Evolutionary conservation across 768 basidiomycete genomes (phyloP).

Genomic region (Russula foetens): DNA sequence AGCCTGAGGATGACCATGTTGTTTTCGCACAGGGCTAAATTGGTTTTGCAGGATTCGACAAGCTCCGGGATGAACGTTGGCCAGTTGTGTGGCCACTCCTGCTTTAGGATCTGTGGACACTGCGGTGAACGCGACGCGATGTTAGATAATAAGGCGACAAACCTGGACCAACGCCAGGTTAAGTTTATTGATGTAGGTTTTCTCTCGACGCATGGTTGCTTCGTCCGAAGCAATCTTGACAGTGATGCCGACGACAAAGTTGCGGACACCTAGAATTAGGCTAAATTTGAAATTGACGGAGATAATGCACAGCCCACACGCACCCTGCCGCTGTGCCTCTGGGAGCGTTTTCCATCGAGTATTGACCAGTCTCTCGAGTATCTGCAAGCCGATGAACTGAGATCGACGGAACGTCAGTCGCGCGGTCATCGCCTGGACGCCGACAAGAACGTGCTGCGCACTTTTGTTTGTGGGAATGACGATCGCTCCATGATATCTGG

Average conservation of each 20-base stretch:
- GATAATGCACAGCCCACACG: constrained; percentile 6
- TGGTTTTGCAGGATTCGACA: constrained; percentile 94
- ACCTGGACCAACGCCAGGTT: constrained; percentile 95
- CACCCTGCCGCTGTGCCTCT: constrained; percentile 87
- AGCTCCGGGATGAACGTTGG: constrained; percentile 95
- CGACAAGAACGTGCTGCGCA: constrained; percentile 21
- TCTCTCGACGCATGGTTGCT: constrained; percentile 78
- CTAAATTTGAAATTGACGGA: constrained; percentile 13
- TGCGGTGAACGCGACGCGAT: background rate
- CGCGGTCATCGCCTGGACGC: background rate
- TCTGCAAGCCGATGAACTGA: constrained; percentile 80
- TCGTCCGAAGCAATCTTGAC: constrained; percentile 95
- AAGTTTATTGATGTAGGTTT: constrained; percentile 91
- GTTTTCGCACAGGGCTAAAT: constrained; percentile 95
- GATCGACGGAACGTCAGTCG: background rate
- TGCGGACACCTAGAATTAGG: constrained; percentile 67
- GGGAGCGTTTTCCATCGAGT: constrained; percentile 96
- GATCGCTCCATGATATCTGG: constrained; percentile 88
- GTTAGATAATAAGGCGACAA: constrained; percentile 19
- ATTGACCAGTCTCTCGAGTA: constrained; percentile 89
- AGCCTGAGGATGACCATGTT: constrained; percentile 98
- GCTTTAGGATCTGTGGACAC: constrained; percentile 81
- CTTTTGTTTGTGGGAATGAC: constrained; percentile 81
- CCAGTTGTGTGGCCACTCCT: constrained; percentile 99
- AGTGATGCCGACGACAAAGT: constrained; percentile 90